phyloP scores from a whole-genome alignment of 495 filamentous ascomycete genomes.

The Oidiodendron maius region DNA sequence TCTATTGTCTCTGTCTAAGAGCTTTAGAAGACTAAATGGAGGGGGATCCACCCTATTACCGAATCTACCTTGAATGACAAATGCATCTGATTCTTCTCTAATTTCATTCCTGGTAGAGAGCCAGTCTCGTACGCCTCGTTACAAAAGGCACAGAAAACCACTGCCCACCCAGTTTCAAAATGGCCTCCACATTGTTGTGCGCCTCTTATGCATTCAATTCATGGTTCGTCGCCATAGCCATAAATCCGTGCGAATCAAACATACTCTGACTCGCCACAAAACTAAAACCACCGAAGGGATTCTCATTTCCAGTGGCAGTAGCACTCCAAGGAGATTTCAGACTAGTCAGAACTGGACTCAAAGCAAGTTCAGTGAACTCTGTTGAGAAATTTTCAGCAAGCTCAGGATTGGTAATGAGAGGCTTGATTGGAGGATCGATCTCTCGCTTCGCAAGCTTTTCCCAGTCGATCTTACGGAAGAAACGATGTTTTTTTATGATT shows the following conservation, averaged over 20 bases:
- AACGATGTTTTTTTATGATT: constrained; percentile 86
- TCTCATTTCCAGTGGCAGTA: constrained; percentile 28
- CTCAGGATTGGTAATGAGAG: constrained; percentile 89
- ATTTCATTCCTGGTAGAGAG: too few species aligned
- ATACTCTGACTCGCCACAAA: constrained; percentile 87
- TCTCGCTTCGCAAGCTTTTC: constrained; percentile 70
- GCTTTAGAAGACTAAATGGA: too few species aligned
- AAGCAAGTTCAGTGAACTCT: constrained; percentile 78
- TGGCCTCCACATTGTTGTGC: constrained; percentile 32
- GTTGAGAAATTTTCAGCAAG: constrained; percentile 88
- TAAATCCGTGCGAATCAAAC: constrained; percentile 51
- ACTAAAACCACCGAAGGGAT: constrained; percentile 89
- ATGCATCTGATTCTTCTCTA: too few species aligned
- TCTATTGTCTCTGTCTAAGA: too few species aligned
- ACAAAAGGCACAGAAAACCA: too few species aligned
- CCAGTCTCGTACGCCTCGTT: too few species aligned
- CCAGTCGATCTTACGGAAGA: constrained; percentile 97
- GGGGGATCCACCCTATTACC: too few species aligned
- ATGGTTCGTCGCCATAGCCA: constrained; percentile 1
- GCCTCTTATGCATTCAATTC: constrained; percentile 11
- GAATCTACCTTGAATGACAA: too few species aligned
- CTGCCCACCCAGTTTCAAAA: background rate
- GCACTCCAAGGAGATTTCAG: constrained; percentile 24
- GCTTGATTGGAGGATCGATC: constrained; percentile 78
- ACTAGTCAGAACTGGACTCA: constrained; percentile 62